Conservation (phyloP, 805 yeast genomes). For the Wickerhamomyces hampshirensis region DNA sequence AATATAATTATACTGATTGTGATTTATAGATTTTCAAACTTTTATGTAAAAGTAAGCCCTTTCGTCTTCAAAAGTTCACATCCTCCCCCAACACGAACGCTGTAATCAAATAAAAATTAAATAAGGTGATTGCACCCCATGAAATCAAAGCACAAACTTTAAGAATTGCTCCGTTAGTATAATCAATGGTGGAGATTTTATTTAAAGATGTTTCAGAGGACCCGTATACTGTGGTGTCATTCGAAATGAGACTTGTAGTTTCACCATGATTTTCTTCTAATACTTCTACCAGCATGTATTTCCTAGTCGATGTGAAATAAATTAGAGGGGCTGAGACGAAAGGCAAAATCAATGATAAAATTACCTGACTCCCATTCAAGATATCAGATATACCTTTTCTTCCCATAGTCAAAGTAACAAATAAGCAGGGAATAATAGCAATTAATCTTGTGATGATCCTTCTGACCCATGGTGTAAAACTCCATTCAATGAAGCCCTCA, state of each 20-base stretch:
- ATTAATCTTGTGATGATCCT: conserved; percentile 76
- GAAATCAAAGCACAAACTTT: conserved; percentile 50
- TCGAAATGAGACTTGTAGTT: not conserved
- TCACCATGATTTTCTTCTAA: conserved; percentile 9
- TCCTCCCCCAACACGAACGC: conserved; percentile 47
- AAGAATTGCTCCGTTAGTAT: conserved; percentile 61
- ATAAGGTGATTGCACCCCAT: conserved; percentile 67
- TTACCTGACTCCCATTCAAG: conserved; percentile 79
- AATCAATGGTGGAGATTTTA: conserved; percentile 43
- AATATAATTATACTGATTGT: not conserved
- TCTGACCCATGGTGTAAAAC: conserved; percentile 76
- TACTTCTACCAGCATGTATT: conserved; percentile 56
- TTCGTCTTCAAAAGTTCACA: conserved; percentile 35
- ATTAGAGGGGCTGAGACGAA: conserved; percentile 86
- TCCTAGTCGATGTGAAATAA: conserved; percentile 67
- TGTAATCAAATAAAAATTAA: conserved; percentile 65
- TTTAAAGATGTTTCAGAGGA: conserved; percentile 10
- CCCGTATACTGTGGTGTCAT: conserved; percentile 26
- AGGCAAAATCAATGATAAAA: conserved; percentile 74
- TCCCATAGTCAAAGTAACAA: conserved; percentile 69
- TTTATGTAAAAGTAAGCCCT: no score
- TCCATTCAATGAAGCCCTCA: conserved; percentile 82
- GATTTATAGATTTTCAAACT: not conserved
- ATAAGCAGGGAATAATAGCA: conserved; percentile 80
- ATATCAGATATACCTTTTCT: conserved; percentile 75